phyloP scores from a whole-genome alignment of 768 basidiomycete genomes.

The Lyophyllum decastes region DNA sequence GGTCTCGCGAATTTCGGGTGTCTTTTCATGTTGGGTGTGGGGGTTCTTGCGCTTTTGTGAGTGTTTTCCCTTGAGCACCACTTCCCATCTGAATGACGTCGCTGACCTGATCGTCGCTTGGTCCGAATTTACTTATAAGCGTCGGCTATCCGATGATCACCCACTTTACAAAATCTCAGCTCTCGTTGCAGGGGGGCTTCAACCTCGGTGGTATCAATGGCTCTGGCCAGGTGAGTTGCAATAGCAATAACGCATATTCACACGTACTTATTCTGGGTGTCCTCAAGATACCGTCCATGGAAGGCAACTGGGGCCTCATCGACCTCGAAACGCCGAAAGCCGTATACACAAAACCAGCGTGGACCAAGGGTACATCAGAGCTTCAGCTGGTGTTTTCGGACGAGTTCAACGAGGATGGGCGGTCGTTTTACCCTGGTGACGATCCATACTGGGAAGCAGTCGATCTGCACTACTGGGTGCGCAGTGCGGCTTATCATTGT shows the following conservation, averaged over 20 bases:
- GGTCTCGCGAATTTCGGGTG: constrained; percentile 67
- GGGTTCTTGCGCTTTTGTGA: constrained; percentile 62
- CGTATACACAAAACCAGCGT: constrained; percentile 55
- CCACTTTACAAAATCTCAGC: constrained; percentile 24
- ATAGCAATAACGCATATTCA: background rate
- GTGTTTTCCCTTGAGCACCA: constrained; percentile 22
- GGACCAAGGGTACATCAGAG: constrained; percentile 51
- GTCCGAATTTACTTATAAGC: constrained; percentile 20
- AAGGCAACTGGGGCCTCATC: constrained; percentile 55
- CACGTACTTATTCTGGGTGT: background rate
- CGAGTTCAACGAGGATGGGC: constrained; percentile 73
- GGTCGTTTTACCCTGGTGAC: constrained; percentile 80
- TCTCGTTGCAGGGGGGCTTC: constrained; percentile 31
- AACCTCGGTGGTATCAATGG: constrained; percentile 60
- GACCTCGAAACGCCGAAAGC: constrained; percentile 56
- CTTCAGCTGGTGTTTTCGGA: constrained; percentile 73
- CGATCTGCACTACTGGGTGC: constrained; percentile 76
- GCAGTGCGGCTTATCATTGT: background rate
- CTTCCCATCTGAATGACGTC: background rate
- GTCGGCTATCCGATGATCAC: constrained; percentile 40
- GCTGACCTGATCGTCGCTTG: background rate
- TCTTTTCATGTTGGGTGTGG: constrained; percentile 47
- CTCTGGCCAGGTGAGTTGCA: constrained; percentile 51
- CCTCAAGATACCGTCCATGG: constrained; percentile 58
- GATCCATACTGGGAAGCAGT: constrained; percentile 88